Base-by-base conservation (phyloP, 2,329 filamentous ascomycete species). In the Samsoniella hepiali region DNA sequence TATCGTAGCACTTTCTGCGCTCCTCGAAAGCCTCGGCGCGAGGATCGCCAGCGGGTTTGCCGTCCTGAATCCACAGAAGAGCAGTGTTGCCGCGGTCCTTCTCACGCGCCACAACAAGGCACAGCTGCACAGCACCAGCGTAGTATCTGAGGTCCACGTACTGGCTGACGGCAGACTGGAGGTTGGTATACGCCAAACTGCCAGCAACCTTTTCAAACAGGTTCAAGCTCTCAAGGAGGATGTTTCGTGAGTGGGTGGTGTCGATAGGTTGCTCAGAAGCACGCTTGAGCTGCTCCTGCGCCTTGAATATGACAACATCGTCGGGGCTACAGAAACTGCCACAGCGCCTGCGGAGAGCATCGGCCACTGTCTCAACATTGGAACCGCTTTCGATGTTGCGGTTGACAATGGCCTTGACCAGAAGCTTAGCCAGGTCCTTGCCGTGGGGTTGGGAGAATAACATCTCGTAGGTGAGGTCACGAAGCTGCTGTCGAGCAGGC, bases 321-420 rank as follows among this genome's bases (percentile, higher is more conserved):
- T 99, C 94, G 0, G 94, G 88, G 71, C 93, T 97, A 75, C 95
- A 99, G 83, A 99, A 99, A 76, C 91, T 97, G 66, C 95, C 96
- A 69, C 95, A 99, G 69, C 93, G 87, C 69, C 95, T 85, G 54
- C 95, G 86, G 57, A 99, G 79, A n/a, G 93, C 92, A 75, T 99
- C 95, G 0, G 95, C 94, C 31, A 99, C 93, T 0, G 93, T 97
- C 77, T 99, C 96, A 27, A 99, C 94, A 67, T 98, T 99, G 5
- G 93, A 94, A 10, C 96, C 95, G 71, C 92, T 97, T 64, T 94
- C 91, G 69, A 99, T 99, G 74, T 97, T 99, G 71, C 93, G 88
- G 75, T 98, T 98, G 62, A 99, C 95, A 71, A 99, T 98, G 0
- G 94, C 93, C 75, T 98, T 99, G 63, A 99, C 95, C 1, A 99